phyloP scores from a whole-genome alignment of 805 yeast genomes.

The Geotrichum ghanense region DNA sequence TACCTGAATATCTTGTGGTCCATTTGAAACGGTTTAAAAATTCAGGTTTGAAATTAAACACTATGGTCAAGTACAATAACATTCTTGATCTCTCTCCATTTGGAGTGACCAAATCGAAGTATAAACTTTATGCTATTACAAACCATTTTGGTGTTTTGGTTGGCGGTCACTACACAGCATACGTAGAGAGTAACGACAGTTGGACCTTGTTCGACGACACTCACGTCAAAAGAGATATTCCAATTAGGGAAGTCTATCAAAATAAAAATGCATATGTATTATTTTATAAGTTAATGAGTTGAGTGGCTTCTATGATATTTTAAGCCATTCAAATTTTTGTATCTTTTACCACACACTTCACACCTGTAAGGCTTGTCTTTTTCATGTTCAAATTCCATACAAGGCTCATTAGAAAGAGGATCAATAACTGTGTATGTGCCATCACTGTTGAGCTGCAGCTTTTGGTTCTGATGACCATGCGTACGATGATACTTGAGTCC shows the following conservation, averaged over 20 bases:
- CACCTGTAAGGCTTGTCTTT: conserved; percentile 97
- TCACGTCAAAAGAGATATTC: conserved; percentile 35
- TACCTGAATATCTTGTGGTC: conserved; percentile 69
- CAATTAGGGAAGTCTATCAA: conserved; percentile 36
- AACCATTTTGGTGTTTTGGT: conserved; percentile 73
- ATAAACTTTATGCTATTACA: conserved; percentile 68
- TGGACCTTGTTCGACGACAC: conserved; percentile 86
- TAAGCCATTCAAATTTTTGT: conserved; percentile 90
- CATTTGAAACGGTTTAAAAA: conserved; percentile 72
- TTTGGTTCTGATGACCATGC: conserved; percentile 97
- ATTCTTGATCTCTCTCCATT: conserved; percentile 68
- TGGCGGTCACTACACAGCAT: conserved; percentile 85
- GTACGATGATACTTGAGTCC: conserved; percentile 94
- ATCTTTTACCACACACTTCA: conserved; percentile 95
- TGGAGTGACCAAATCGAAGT: conserved; percentile 25
- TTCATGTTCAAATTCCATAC: conserved; percentile 59
- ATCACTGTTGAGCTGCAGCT: conserved; percentile 78
- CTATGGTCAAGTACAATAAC: conserved; percentile 55
- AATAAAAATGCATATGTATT: conserved; percentile 74
- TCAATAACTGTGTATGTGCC: conserved; percentile 89
- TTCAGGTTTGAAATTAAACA: conserved; percentile 39
- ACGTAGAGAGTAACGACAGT: conserved; percentile 52
- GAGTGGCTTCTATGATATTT: conserved; percentile 97
- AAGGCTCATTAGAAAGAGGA: conserved; percentile 32
- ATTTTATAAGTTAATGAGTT: conserved; percentile 71